Conservation (phyloP, 305 asterid genomes). For the Rubia balearica region DNA sequence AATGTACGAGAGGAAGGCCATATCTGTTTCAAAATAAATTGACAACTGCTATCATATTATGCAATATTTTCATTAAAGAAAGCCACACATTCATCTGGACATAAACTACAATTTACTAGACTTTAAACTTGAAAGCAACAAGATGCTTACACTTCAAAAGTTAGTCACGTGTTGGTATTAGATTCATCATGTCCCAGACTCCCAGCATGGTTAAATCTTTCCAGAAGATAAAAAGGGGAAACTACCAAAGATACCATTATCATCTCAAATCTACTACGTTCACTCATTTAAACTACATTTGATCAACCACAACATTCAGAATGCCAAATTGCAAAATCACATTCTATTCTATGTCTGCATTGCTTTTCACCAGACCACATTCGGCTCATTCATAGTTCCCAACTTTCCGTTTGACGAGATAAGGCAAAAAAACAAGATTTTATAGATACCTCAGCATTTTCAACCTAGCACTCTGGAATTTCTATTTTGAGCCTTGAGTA, state of each 20-base stretch:
- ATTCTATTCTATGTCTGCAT: background rate
- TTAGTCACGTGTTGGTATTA: background rate
- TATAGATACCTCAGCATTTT: background rate
- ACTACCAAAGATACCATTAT: background rate
- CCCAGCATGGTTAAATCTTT: background rate
- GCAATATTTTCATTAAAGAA: background rate
- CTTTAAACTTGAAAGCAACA: background rate
- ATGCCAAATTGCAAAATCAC: background rate
- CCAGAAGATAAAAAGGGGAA: background rate
- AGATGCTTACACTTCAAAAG: background rate
- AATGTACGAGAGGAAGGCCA: background rate
- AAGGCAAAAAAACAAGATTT: background rate
- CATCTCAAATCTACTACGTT: background rate
- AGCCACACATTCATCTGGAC: background rate
- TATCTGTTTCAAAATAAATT: background rate
- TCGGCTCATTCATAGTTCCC: background rate
- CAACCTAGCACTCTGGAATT: background rate
- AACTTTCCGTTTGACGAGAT: background rate
- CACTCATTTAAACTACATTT: background rate
- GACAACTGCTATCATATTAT: background rate
- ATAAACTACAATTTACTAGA: background rate
- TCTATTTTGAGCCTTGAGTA: background rate
- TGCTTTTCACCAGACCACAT: background rate
- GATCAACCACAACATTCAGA: background rate
- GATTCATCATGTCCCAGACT: background rate